Percentiles rank a stretch among this genome's conserved stretches.
Conservation (phyloP, 176 grass and related monocot species). For the Oryza australiensis region DNA sequence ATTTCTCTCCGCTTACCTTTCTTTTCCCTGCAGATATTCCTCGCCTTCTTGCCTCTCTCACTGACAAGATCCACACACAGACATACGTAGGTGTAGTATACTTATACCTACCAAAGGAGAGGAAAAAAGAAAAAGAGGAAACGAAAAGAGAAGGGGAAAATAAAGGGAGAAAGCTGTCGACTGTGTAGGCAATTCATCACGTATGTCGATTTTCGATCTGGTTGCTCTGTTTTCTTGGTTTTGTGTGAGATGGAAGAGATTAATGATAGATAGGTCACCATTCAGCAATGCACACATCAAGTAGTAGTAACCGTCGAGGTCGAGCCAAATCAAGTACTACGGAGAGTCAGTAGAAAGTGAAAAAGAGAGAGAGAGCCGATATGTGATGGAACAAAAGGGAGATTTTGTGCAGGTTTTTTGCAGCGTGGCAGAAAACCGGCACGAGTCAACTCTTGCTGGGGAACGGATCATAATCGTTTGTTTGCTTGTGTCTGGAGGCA, state of each 20-base stretch:
- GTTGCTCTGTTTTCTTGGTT: background rate
- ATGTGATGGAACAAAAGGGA: background rate
- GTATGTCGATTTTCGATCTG: background rate
- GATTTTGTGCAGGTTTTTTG: constrained; percentile 1
- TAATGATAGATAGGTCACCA: background rate
- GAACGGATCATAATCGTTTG: background rate
- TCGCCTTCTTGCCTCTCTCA: background rate
- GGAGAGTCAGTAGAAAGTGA: background rate
- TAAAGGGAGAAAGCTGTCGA: background rate
- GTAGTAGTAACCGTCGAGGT: background rate
- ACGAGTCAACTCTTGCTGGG: constrained; percentile 32
- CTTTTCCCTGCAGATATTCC: background rate
- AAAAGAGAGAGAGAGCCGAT: background rate
- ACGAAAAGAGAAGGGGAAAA: background rate
- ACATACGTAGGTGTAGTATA: background rate
- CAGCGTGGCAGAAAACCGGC: background rate
- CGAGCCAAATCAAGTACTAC: constrained; percentile 7
- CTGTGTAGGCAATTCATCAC: constrained; percentile 26
- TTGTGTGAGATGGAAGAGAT: constrained; percentile 6
- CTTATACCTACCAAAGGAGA: background rate
- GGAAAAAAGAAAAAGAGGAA: background rate
- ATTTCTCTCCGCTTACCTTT: background rate
- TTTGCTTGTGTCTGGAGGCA: constrained; percentile 4
- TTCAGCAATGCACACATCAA: background rate
- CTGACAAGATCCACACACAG: background rate